Evolutionary conservation across 495 filamentous ascomycete species (phyloP), one percentile per base, ranked within the genome.

Genomic region (Platismatia glauca): DNA sequence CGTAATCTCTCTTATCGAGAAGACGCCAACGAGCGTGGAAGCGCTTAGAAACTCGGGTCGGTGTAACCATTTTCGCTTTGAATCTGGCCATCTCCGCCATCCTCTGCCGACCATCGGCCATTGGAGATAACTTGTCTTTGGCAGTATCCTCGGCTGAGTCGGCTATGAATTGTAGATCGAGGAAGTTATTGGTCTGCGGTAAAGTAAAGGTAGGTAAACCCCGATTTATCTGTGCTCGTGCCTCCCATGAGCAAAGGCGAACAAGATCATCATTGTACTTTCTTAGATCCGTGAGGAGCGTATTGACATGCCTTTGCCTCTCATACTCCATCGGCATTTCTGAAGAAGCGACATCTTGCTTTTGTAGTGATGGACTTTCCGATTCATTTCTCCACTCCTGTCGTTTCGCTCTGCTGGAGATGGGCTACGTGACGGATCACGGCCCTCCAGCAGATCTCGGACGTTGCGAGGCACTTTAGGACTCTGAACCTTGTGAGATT

Each of bases 301-400:
- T 24, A 24, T 58, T 16, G 9, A 38, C 35, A 24, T 7, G 55
- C 55, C 55, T 38, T 58, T 58, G 33, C 55, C 55, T 58, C 13
- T 58, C 16, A 58, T 6, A 58, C 35, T 43, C 55, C 39, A 58
- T 24, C 55, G 55, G 7, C 55, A 58, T 31, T 31, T 58, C 27
- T 37, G 39, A 43, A 58, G 55, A 16, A 37, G 24, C 24, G 55
- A 58, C 55, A 58, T 58, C n/a, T 43, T 58, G 31, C 31, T 58
- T n/a, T 38, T 34, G 33, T 43, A 58, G 15, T 52, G 4, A n/a
- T n/a, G 48, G 27, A 52, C 48, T 52, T 52, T 52, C 15, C 15
- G 48, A 27, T 52, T 27, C 27, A 31, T 52, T 31, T 52, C 48
- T 31, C 4, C 48, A 3, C 18, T 29, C 15, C 12, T 16, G 27